These are phyloP conservation scores for Xylariaceae sp. DNA, from an alignment of 2,329 filamentous ascomycete genomes.

Conservation along the genomic window DNA sequence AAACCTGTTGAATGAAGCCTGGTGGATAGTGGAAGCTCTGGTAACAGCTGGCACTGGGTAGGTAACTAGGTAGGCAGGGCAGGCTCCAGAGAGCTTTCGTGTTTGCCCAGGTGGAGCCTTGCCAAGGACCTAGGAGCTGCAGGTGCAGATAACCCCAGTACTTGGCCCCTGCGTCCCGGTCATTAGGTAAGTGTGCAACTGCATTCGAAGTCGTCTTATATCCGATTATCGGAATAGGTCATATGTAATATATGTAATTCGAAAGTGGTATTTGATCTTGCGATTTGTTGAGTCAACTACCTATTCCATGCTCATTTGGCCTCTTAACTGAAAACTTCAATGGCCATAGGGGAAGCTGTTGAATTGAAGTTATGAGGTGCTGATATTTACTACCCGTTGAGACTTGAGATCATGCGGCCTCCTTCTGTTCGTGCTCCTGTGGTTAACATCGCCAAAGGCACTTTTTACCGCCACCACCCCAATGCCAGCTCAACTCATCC, in stretches of 20 bases:
- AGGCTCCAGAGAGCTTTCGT: slow-evolving; percentile 42
- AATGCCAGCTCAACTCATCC: slow-evolving; percentile 54
- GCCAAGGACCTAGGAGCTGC: slow-evolving; percentile 29
- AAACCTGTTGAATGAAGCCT: not conserved
- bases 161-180: slow-evolving; percentile 31
- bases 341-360: not conserved
- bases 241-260: too few species aligned
- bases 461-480: slow-evolving; percentile 82
- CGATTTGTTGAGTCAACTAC: too few species aligned
- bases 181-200: not conserved
- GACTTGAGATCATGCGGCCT: slow-evolving; percentile 47
- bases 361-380: not conserved
- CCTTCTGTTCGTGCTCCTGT: slow-evolving; percentile 58
- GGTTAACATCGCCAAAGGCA: slow-evolving; percentile 77
- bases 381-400: slow-evolving; percentile 20
- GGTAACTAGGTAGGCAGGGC: too few species aligned
- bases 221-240: slow-evolving; percentile 35
- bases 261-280: too few species aligned
- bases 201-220: slow-evolving; percentile 20
- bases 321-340: too few species aligned
- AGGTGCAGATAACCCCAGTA: slow-evolving; percentile 10
- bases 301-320: too few species aligned
- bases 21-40: slow-evolving; percentile 12
- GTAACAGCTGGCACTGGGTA: not conserved
- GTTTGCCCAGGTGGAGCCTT: slow-evolving; percentile 35